Conservation (phyloP, 2,329 filamentous ascomycete genomes). For the Diaporthe citri region DNA sequence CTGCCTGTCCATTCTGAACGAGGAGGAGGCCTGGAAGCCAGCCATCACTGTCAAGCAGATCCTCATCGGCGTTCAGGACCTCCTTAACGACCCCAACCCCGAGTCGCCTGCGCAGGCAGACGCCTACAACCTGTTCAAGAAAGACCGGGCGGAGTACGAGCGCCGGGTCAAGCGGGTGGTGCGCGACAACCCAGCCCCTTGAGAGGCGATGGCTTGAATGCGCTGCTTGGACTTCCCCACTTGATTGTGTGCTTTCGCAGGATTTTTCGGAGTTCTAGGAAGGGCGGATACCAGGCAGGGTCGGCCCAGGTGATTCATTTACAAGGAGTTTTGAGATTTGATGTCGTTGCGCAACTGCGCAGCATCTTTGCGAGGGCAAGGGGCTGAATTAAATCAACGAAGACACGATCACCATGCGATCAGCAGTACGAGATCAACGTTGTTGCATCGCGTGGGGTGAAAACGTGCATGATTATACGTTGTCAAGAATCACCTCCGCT, state of each 20-base stretch:
- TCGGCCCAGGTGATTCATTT: conserved; percentile 34
- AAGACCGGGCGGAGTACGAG: conserved; percentile 89
- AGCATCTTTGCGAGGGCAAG: not conserved
- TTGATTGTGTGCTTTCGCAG: conserved; percentile 31
- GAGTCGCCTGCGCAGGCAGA: conserved; percentile 97
- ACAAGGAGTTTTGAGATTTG: conserved; percentile 37
- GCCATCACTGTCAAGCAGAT: conserved; percentile 99
- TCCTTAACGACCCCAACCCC: conserved; percentile 96
- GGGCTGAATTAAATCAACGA: not conserved
- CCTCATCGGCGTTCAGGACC: conserved; percentile 92
- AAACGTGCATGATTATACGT: not conserved
- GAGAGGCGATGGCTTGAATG: conserved; percentile 41
- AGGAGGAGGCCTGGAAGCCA: conserved; percentile 98
- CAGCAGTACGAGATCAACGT: not conserved
- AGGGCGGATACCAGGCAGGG: conserved; percentile 35
- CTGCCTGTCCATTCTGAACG: conserved; percentile 96
- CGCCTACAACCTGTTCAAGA: conserved; percentile 96
- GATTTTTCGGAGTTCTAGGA: conserved; percentile 37
- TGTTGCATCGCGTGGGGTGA: not conserved
- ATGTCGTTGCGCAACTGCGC: conserved; percentile 33
- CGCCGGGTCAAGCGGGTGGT: conserved; percentile 88
- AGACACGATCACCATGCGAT: conserved; percentile 16
- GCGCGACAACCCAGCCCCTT: conserved; percentile 87
- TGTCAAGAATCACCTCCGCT: not conserved
- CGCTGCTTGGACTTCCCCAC: not conserved